Percentiles rank a stretch among this genome's conserved stretches.
phyloP scores from a whole-genome alignment of 1,284 basidiomycete genomes.

The Spongispora temasekensis region DNA sequence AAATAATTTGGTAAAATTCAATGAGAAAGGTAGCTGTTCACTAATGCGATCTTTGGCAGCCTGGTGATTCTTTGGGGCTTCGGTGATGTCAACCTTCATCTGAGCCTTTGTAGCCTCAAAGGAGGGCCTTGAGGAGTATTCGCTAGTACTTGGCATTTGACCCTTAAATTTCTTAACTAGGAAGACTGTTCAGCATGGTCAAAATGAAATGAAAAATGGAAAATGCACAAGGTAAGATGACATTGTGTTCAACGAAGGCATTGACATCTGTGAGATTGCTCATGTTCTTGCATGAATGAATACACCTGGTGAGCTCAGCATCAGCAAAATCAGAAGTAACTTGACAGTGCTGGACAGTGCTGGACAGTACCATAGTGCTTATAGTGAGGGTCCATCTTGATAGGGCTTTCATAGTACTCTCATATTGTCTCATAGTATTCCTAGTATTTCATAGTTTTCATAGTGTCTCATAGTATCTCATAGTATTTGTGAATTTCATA shows the following conservation, averaged over 20 bases:
- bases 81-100: neutral
- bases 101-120: neutral
- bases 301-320: slow-evolving; percentile 8
- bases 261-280: neutral
- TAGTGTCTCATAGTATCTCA: too few relatives aligned
- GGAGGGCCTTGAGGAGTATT: neutral
- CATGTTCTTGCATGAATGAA: neutral
- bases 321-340: too few relatives aligned
- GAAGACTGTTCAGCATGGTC: neutral
- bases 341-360: too few relatives aligned
- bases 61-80: neutral
- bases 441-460: too few relatives aligned
- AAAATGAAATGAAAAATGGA: neutral
- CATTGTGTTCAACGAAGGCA: slow-evolving; percentile 3
- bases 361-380: too few relatives aligned
- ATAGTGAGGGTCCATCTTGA: too few relatives aligned
- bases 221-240: slow-evolving; percentile 8
- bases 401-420: too few relatives aligned
- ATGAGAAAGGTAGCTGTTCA: neutral
- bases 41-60: neutral
- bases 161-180: neutral
- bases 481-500: too few relatives aligned
- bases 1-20: neutral
- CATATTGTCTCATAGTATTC: too few relatives aligned
- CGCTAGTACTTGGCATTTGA: neutral